Evolutionary conservation across 164 flowering plant genomes (phyloP).

Genomic region (Stephania japonica): DNA sequence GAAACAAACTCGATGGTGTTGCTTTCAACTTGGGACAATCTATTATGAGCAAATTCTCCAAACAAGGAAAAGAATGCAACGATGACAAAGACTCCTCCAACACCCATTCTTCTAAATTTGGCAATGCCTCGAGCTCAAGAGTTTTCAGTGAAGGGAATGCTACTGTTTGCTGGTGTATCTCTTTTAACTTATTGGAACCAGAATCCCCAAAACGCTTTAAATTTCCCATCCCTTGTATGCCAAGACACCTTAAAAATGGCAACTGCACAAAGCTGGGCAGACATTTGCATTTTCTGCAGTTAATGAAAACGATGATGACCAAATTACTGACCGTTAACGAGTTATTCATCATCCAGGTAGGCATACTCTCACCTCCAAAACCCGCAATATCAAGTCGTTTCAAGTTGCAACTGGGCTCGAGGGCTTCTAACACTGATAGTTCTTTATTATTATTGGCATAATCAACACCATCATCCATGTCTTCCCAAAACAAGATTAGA

Average conservation of each 20-base stretch:
- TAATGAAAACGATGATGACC: background rate
- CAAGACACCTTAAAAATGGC: no score
- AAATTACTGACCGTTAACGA: background rate
- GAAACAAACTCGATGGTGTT: background rate
- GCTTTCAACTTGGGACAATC: conserved; percentile 1
- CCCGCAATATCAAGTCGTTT: background rate
- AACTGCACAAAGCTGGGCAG: no score
- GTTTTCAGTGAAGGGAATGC: conserved; percentile 18
- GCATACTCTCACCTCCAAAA: conserved; percentile 8
- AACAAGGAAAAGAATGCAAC: conserved; percentile 16
- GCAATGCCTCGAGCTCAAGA: conserved; percentile 3
- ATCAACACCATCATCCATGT: background rate
- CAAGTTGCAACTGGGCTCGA: conserved; percentile 1
- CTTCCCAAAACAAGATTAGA: conserved; percentile 1
- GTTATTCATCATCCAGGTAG: background rate
- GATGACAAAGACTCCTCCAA: no score
- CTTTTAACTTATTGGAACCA: no score
- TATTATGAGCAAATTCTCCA: conserved; percentile 3
- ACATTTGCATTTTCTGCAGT: background rate
- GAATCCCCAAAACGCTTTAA: no score
- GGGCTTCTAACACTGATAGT: conserved; percentile 8
- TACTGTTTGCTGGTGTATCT: no score
- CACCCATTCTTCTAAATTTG: conserved; percentile 17
- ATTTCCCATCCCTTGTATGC: no score
- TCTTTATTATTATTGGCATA: background rate